phyloP scores from a whole-genome alignment of 768 basidiomycete species.

The Boletus tomentosulus region DNA sequence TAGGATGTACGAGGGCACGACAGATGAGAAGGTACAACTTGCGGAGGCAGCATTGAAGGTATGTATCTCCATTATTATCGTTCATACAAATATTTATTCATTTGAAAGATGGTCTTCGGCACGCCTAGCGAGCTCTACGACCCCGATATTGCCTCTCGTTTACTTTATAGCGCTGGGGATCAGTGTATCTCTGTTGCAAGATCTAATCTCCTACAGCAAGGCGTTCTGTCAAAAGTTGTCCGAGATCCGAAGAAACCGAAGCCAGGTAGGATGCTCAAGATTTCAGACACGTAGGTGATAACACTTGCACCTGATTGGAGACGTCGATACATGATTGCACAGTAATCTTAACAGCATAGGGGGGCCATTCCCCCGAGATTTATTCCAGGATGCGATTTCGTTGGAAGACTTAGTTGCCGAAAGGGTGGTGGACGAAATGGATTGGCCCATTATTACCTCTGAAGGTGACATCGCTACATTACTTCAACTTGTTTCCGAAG shows the following conservation, averaged over 20 bases:
- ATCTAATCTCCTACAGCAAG: conserved; percentile 56
- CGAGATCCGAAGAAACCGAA: conserved; percentile 57
- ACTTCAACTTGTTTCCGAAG: conserved; percentile 77
- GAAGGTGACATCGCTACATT: conserved; percentile 81
- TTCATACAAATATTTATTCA: neutral
- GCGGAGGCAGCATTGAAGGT: conserved; percentile 77
- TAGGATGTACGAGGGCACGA: conserved; percentile 16
- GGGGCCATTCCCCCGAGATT: conserved; percentile 58
- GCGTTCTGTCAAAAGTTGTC: conserved; percentile 62
- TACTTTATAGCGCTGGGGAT: conserved; percentile 58
- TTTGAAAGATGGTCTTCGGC: conserved; percentile 67
- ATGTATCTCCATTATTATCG: neutral
- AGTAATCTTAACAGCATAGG: conserved; percentile 69
- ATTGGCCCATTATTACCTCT: conserved; percentile 76
- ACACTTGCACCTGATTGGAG: neutral
- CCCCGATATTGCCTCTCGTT: conserved; percentile 47
- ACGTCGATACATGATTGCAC: conserved; percentile 3
- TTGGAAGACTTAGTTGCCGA: conserved; percentile 54
- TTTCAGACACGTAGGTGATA: conserved; percentile 59
- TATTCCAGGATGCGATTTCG: conserved; percentile 67
- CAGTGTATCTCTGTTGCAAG: conserved; percentile 52
- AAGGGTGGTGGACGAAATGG: conserved; percentile 53
- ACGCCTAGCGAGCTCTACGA: conserved; percentile 69
- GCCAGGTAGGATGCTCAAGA: conserved; percentile 73
- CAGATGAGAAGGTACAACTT: conserved; percentile 41